A percentile compares a stretch with the other conserved stretches of the same genome.
Conservation (phyloP, 805 yeast genomes). For the Blastobotrys peoriensis region DNA sequence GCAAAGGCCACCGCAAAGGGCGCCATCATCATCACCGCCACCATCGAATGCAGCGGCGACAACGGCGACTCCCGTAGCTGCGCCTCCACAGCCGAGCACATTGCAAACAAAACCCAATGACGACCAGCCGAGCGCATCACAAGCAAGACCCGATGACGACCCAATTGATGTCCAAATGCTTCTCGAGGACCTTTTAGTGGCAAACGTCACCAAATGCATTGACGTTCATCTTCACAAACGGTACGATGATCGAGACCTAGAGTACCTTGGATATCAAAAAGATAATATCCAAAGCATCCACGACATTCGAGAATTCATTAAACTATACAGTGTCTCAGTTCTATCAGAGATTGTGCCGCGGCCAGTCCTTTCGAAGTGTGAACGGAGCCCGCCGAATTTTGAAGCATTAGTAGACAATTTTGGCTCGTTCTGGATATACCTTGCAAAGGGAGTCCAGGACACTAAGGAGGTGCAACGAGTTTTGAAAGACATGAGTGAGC, state of each 20-base stretch:
- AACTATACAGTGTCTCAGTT: constrained; percentile 49
- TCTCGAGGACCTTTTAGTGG: constrained; percentile 21
- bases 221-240: constrained; percentile 46
- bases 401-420: constrained; percentile 42
- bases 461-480: neutral
- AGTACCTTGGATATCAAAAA: constrained; percentile 44
- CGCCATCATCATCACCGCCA: neutral
- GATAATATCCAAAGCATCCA: constrained; percentile 31
- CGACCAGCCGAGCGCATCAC: neutral
- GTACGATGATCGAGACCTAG: constrained; percentile 46
- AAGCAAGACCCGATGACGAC: neutral
- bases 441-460: neutral
- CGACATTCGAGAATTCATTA: constrained; percentile 40
- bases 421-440: constrained; percentile 36
- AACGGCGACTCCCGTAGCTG: neutral
- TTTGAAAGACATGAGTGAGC: constrained; percentile 1
- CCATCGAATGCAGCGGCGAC: neutral
- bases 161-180: neutral
- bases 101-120: neutral
- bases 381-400: constrained; percentile 26
- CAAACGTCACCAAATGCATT: constrained; percentile 36
- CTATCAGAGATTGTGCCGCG: constrained; percentile 38
- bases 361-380: constrained; percentile 4
- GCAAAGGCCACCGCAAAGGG: no score
- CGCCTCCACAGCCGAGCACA: neutral